Base-by-base conservation (phyloP, 2,329 filamentous ascomycete species). In the Botrytis fabae region DNA sequence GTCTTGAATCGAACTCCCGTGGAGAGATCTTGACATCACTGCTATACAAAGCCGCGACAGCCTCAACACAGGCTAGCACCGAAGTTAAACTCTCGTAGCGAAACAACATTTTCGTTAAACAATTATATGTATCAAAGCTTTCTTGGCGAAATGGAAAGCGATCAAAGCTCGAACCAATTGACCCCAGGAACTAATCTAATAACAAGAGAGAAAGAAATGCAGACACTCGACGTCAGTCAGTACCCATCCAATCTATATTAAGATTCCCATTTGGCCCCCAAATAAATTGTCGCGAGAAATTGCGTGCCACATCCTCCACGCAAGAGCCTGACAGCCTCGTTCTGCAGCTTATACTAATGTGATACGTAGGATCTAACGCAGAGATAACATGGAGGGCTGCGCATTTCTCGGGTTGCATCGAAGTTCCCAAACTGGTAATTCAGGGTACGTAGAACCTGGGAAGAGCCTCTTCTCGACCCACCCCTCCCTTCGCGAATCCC, bases 321-420 rank as follows among this genome's bases (percentile, higher is more conserved):
- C 16, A n/a, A 22, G 38, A 54, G 46, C 25, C 46, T 28, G 64
- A 9, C 9, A 42, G 25, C 4, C 64, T 28, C 10, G 16, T 8
- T 2, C 6, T 54, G 35, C 46, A 40, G 16, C 25, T 35, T 20
- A 1, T 68, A 14, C 25, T 4, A 40, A 12, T 40, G 32, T 54
- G 46, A 25, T 51, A 40, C 64, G 46, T 28, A 40, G 64, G 64
- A 68, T 68, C 64, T 40, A 28, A 68, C 46, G 46, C 25, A 35
- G 12, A 68, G 64, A 40, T 28, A 28, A 40, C 32, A 40, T 54
- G 14, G 22, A 54, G 8, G 22, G 25, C 64, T 68, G 46, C 14
- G 46, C 46, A 18, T 38, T 54, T 28, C 25, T 38, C 8, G 16
- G 9, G 32, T 66, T 10, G 18, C 12, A 46, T 64, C 10, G 2